Evolutionary conservation across 2,329 filamentous ascomycete species (phyloP).

Genomic region (Ceratocystis alfenasii): DNA sequence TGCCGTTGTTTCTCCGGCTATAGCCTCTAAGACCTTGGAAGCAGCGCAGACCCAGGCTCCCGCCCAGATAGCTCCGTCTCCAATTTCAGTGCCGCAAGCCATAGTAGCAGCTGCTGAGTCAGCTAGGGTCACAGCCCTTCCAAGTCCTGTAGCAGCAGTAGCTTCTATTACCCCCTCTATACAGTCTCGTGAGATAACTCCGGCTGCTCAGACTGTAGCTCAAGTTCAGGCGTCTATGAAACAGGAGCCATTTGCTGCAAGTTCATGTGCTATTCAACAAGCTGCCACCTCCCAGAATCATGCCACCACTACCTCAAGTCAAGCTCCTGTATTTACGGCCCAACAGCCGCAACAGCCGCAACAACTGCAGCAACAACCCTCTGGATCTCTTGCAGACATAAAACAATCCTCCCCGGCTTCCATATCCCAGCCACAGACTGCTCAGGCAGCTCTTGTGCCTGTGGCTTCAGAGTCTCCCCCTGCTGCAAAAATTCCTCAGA

Average conservation of each 20-base stretch:
- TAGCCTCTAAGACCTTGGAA: not conserved
- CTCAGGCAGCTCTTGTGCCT: not conserved
- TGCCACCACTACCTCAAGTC: not conserved
- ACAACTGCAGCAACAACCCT: not conserved
- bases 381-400: not conserved
- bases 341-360: not conserved
- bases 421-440: not conserved
- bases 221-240: not conserved
- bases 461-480: not conserved
- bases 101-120: not conserved
- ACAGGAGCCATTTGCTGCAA: not conserved
- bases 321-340: not conserved
- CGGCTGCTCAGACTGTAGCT: not conserved
- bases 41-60: not conserved
- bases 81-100: not conserved
- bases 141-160: not conserved
- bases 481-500: not conserved
- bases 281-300: not conserved
- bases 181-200: not conserved
- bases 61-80: not conserved
- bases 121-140: not conserved
- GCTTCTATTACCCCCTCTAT: not conserved
- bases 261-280: not conserved
- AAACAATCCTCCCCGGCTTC: not conserved
- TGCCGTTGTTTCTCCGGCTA: not conserved